Evolutionary conservation across 2,329 filamentous ascomycete species (phyloP).

Genomic region (Huntiella moniliformis): DNA sequence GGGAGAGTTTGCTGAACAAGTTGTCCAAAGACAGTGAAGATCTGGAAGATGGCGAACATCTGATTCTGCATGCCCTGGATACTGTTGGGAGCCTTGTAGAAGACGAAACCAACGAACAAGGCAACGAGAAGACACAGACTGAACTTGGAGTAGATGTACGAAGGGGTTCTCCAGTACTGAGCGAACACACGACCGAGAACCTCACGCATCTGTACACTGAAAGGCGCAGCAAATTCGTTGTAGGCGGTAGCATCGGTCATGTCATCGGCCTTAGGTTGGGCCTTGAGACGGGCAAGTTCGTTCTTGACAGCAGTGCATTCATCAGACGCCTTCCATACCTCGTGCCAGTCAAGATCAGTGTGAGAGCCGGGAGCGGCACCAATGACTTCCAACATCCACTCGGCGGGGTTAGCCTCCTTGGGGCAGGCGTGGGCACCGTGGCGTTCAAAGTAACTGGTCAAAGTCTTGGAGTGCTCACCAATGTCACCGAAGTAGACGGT

Average conservation of each 20-base stretch:
- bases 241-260: slow-evolving; percentile 28
- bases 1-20: slow-evolving; percentile 70
- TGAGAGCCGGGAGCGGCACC: slow-evolving; percentile 44
- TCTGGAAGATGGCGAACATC: slow-evolving; percentile 72
- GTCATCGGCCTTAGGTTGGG: slow-evolving; percentile 22
- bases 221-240: slow-evolving; percentile 66
- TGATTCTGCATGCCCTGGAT: slow-evolving; percentile 70
- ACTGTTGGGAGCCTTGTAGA: slow-evolving; percentile 52
- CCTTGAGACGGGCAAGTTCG: slow-evolving; percentile 39
- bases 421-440: slow-evolving; percentile 50
- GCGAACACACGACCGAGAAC: slow-evolving; percentile 63
- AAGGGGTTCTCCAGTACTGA: slow-evolving; percentile 80
- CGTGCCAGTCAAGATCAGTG: slow-evolving; percentile 46
- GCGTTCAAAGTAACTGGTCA: slow-evolving; percentile 60
- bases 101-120: slow-evolving; percentile 69
- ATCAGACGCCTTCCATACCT: slow-evolving; percentile 38
- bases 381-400: slow-evolving; percentile 54
- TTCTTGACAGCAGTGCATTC: slow-evolving; percentile 36
- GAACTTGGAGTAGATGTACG: slow-evolving; percentile 73
- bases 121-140: slow-evolving; percentile 44
- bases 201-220: slow-evolving; percentile 45
- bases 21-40: slow-evolving; percentile 65
- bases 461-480: slow-evolving; percentile 46
- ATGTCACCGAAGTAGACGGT: slow-evolving; percentile 73
- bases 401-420: slow-evolving; percentile 55